Base-by-base conservation (phyloP, 2,329 filamentous ascomycete species). In the Aspergillus costaricaensis region DNA sequence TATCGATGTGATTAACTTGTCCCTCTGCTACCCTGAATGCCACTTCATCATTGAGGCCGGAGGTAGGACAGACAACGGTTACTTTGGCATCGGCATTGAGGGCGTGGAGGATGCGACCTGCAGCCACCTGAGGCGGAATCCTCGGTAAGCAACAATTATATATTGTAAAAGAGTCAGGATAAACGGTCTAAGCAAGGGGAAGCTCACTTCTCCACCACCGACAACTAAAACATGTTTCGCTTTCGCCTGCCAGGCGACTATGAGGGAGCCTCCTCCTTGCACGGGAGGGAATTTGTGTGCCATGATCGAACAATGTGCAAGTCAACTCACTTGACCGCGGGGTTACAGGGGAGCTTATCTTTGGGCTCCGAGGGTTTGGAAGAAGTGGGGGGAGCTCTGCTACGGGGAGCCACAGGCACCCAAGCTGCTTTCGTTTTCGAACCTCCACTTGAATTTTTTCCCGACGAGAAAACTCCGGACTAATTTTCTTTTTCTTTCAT, bases 41-140 rank as follows among this genome's bases (percentile, higher is more conserved):
- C 44, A 98, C 94, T 79, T 99, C 95, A 12, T 90, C 85, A 76
- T 96, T 96, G 57, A 98, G 85, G 55, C 94, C 92, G 4, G 87
- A 82, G 54, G 85, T 79, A 1, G 95, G 95, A 63, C 88, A 91
- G 27, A 98, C 86, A 63, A 98, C 88, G 19, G 89, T 94, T 58
- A 99, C 91, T 74, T 86, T 86, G 72, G 94, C 95, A 71, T 98
- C 94, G 77, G 95, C 95, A 74, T 97, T 96, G 78, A 97, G 91
- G 62, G 94, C 89, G 79, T 96, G 91, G 62, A 97, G 84, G 70
- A 99, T 96, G 62, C 95, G 91, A 58, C 94, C 93, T 58, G 95
- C 93, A 61, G 95, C 95, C 66, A 99, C 95, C 95, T 98, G 75
- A 9, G 19, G n/a, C 15, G 36, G 25, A 53, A 32, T 32, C 43